Evolutionary conservation across 169 alveolate species (phyloP).

Genomic region (Plasmodium gonderi): DNA sequence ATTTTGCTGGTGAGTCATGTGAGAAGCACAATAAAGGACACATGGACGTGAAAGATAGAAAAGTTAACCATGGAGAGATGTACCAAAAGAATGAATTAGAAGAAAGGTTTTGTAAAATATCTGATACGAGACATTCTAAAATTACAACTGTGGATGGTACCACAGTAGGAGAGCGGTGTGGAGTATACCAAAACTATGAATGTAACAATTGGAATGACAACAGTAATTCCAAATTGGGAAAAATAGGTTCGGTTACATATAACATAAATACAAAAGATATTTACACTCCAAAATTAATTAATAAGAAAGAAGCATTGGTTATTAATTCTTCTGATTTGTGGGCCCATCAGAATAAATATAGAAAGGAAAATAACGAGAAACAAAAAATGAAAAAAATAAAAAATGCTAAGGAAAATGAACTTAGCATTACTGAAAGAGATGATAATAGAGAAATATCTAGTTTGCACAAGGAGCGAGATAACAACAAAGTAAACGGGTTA

Average conservation of each 20-base stretch:
- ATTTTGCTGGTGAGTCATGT: too few species aligned
- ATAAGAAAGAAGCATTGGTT: constrained; percentile 77
- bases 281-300: constrained; percentile 28
- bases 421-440: constrained; percentile 6
- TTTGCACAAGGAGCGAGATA: neutral
- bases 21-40: too few species aligned
- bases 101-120: too few species aligned
- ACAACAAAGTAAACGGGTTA: neutral
- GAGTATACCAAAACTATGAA: too few species aligned
- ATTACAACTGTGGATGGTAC: too few species aligned
- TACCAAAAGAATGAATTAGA: too few species aligned
- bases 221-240: neutral
- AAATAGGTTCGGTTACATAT: constrained; percentile 3
- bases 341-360: constrained; percentile 79
- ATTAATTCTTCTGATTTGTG: constrained; percentile 82
- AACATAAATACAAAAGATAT: constrained; percentile 30
- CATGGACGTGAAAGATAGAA: too few species aligned
- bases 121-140: too few species aligned
- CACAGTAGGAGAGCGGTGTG: too few species aligned
- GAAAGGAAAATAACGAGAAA: constrained; percentile 61
- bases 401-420: constrained; percentile 39
- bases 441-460: neutral
- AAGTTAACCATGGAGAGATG: too few species aligned
- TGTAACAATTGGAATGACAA: neutral
- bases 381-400: constrained; percentile 57